Evolutionary conservation across 352 stramenopile genomes (phyloP), one percentile per base, ranked within the genome.

Genomic region (Lagenidium sp.): DNA sequence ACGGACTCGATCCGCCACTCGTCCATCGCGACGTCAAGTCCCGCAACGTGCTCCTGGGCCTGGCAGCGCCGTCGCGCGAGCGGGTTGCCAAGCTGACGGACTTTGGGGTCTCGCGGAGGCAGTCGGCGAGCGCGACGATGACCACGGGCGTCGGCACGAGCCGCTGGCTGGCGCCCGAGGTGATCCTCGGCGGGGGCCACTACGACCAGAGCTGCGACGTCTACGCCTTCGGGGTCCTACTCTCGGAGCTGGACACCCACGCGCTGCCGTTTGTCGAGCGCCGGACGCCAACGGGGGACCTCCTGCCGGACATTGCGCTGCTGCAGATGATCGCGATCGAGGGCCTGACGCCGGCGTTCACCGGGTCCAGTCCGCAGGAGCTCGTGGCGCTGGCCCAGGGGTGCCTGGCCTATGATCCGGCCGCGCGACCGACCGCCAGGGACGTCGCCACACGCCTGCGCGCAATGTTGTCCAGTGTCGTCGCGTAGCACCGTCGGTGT

Each of bases 1-100:
- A n/a, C n/a, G n/a, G n/a, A n/a, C n/a, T n/a, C n/a, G n/a, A n/a
- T n/a, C n/a, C 22, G 11, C 21, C 38, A 0, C 15, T 47, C 18
- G 38, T 55, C 1, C 48, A 55, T 13, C 39, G 48, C 10, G 48
- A 55, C 28, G 34, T 55, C 40, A 55, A 55, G 35, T 42, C 47
- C 1, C 47, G 47, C 30, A 55, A 49, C 34, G 31, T 55, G 15
- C 32, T 55, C 22, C 28, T 55, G 4, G 32, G n/a, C n/a, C n/a
- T n/a, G n/a, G n/a, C n/a, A n/a, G n/a, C n/a, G n/a, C n/a, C n/a
- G n/a, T n/a, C 47, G 4, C 36, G n/a, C 10, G 38, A 48, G 5
- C 30, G 21, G 5, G 21, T 28, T 23, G 48, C 48, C 39, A 56
- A 56, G 41, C 20, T 56, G 18, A 18, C 41, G 16, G 48, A 56